Evolutionary conservation across 345 rosid genomes (phyloP), one percentile per base, ranked within the genome.

Genomic region (Erucastrum elatum): DNA sequence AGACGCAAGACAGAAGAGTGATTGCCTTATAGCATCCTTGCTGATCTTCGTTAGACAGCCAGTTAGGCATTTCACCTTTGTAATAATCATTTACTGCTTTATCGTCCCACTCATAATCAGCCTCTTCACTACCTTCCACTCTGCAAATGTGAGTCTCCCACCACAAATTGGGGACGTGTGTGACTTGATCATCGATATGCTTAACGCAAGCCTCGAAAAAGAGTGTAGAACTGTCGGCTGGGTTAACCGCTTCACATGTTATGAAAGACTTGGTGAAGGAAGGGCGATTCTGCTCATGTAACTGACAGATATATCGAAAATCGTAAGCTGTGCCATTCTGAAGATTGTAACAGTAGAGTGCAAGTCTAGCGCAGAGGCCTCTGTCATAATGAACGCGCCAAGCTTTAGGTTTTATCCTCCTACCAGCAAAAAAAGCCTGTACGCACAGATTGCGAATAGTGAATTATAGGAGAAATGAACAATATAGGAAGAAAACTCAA

Each of bases 1-100:
- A 29, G 31, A 29, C 31, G 31, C 31, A 2, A 8, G 12, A 9
- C 39, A 25, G 46, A 1, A 73, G 51, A 51, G 31, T 63, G 49
- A 29, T 63, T 73, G 64, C 77, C 51, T 17, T 25, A 60, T 74
- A 64, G 64, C 21, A 64, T 3, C 33, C 51, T 17, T 64, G 51
- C 9, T 31, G 34, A 41, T 12, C 15, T 11, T 74, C 51, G 13
- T 21, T 25, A 49, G 77, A 74, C n/a, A 49, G 34, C 77, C 77
- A 74, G 12, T 64, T 64, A 13, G 13, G 77, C 51, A 49, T 64
- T 7, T 1, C 2, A 31, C 15, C 1, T 64, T 35, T 49, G 62
- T 74, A 49, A 58, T 30, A 49, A 4, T 2, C 51, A 64, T 33
- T 1, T 8, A 74, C 5, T 21, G n/a, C n/a, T 6, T 7, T 25